Conservation (phyloP, 495 filamentous ascomycete genomes). For the Penicillium lagena region DNA sequence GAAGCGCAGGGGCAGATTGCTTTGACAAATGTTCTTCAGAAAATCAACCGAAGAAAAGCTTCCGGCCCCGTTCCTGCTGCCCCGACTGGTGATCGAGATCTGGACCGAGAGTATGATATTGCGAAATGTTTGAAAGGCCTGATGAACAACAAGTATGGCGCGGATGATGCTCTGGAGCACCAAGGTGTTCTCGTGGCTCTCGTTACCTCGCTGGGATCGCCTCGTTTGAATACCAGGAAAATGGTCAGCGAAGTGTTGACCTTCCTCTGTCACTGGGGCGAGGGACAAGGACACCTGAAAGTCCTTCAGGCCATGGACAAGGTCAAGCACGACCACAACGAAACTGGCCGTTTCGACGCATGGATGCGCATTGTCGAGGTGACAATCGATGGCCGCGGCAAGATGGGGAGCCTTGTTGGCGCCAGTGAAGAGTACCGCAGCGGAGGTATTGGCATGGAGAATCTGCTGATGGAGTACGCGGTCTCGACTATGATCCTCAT, state of each 20-base stretch:
- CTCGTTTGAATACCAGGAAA: conserved; percentile 85
- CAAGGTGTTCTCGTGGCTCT: conserved; percentile 85
- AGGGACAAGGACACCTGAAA: conserved; percentile 89
- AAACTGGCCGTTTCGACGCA: conserved; percentile 94
- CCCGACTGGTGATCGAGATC: conserved; percentile 68
- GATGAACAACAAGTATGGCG: conserved; percentile 99
- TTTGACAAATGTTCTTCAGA: conserved; percentile 84
- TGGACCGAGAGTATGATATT: conserved; percentile 95
- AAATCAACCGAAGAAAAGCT: conserved; percentile 83
- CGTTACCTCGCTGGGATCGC: conserved; percentile 79
- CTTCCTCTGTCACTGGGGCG: conserved; percentile 93
- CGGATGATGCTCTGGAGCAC: conserved; percentile 91
- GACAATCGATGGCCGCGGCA: conserved; percentile 91
- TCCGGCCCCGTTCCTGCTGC: conserved; percentile 64
- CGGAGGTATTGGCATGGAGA: conserved; percentile 98
- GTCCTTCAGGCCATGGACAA: conserved; percentile 90
- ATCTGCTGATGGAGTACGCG: conserved; percentile 97
- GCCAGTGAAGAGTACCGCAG: conserved; percentile 95
- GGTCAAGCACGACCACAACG: conserved; percentile 80
- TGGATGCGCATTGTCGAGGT: conserved; percentile 99
- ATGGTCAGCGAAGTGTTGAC: conserved; percentile 95
- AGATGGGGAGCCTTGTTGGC: conserved; percentile 96
- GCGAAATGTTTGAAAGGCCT: conserved; percentile 94
- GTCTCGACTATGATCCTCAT: conserved; percentile 91
- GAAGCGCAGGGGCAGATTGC: conserved; percentile 97